A percentile compares a stretch with the other conserved stretches of the same genome.
Conservation (phyloP, 2,329 filamentous ascomycete genomes). For the Diplodia seriata region DNA sequence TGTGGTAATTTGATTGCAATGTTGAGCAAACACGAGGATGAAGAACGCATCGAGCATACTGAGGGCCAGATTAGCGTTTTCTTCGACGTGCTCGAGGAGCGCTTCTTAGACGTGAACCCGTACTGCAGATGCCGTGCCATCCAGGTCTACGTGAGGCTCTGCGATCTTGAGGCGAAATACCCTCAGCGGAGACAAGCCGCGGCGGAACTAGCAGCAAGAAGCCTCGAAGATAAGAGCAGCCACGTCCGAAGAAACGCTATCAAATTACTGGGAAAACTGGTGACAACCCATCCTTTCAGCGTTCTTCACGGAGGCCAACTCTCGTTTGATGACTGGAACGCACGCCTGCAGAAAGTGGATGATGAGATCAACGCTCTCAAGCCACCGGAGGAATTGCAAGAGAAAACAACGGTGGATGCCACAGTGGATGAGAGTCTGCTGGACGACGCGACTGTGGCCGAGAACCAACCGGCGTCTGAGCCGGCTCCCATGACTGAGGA, state of each 20-base stretch:
- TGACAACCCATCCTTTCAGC: constrained; percentile 93
- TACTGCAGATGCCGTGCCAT: constrained; percentile 92
- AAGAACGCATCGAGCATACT: constrained; percentile 86
- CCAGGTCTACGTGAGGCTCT: constrained; percentile 90
- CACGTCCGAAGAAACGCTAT: constrained; percentile 95
- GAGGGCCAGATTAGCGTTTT: constrained; percentile 96
- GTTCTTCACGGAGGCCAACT: constrained; percentile 84
- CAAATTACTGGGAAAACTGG: constrained; percentile 84
- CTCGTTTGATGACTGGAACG: constrained; percentile 83
- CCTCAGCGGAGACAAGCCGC: constrained; percentile 88
- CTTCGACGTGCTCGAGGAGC: constrained; percentile 94
- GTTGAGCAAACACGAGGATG: constrained; percentile 80
- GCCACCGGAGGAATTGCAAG: constrained; percentile 77
- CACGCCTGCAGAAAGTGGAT: constrained; percentile 81
- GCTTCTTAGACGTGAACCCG: constrained; percentile 94
- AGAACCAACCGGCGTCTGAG: constrained; percentile 64
- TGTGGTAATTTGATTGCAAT: constrained; percentile 94
- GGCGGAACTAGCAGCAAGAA: constrained; percentile 84
- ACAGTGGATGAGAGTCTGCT: constrained; percentile 79
- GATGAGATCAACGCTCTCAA: constrained; percentile 80
- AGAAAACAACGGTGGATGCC: constrained; percentile 67
- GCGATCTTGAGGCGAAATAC: constrained; percentile 94
- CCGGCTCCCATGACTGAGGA: constrained; percentile 76
- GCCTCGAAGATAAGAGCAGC: constrained; percentile 96
- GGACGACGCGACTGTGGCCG: constrained; percentile 86